A percentile compares a stretch with the other conserved stretches of the same genome.
These are phyloP conservation scores for Rhododendron simsii DNA, from an alignment of 148 eudicot genomes.

Conservation along the genomic window DNA sequence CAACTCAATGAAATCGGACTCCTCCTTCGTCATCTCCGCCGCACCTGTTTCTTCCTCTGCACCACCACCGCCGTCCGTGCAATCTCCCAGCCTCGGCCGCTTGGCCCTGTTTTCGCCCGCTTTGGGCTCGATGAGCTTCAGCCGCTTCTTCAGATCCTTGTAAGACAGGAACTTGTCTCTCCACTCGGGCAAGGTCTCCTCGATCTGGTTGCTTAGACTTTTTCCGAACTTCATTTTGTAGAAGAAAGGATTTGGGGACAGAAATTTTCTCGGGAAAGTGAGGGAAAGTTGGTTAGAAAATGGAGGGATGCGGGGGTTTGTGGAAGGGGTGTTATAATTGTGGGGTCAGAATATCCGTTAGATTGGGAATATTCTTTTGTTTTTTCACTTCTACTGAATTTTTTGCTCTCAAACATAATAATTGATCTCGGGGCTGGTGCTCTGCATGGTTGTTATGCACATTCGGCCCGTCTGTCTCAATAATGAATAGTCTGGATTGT, in stretches of 20 bases:
- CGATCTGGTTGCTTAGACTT: slow-evolving; percentile 86
- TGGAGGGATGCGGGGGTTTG: background rate
- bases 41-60: slow-evolving; percentile 12
- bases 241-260: background rate
- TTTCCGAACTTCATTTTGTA: slow-evolving; percentile 81
- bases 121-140: slow-evolving; percentile 64
- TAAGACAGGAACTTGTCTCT: slow-evolving; percentile 88
- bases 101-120: slow-evolving; percentile 29
- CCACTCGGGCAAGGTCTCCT: slow-evolving; percentile 97
- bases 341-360: slow-evolving; percentile 42
- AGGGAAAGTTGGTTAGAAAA: background rate
- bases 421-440: too few species aligned
- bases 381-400: background rate
- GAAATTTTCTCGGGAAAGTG: background rate
- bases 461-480: too few species aligned
- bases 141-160: slow-evolving; percentile 74
- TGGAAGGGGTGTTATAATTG: slow-evolving; percentile 15
- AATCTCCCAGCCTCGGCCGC: slow-evolving; percentile 30
- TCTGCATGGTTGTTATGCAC: too few species aligned
- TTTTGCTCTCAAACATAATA: too few species aligned
- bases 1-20: slow-evolving; percentile 57
- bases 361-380: slow-evolving; percentile 25
- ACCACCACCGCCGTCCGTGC: slow-evolving; percentile 10
- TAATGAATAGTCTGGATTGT: too few species aligned
- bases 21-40: slow-evolving; percentile 54